Evolutionary conservation across 257 asterid species (phyloP), one percentile per base, ranked within the genome.

Genomic region (Thymus mandschuricus): DNA sequence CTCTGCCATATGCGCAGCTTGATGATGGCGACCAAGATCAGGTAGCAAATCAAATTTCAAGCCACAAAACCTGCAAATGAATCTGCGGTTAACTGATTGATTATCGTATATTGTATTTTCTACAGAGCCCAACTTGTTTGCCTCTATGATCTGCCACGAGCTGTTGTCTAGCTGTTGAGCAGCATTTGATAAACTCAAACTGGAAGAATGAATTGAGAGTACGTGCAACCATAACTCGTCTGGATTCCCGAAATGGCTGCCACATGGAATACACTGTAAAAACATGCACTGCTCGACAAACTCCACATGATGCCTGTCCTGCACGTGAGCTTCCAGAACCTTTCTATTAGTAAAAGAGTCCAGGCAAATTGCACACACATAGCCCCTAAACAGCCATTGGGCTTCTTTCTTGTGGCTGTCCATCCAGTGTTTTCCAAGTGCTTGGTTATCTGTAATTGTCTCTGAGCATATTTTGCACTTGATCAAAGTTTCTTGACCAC

Each of bases 1-100:
- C 13, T 81, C 86, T 45, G 84, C 94, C 97, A 89, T 88, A 77
- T 95, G 99, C 80, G 99, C 99, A 56, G 99, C 97, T 81, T 95
- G 99, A 82, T 95, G 99, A 72, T 92, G 99, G 50, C 98, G 95
- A 48, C 99, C 99, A 62, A 95, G 98, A 86, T 95, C 99, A 33
- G 99, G 99, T 11, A 95, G 86, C 88, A 95, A 85, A 82, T 95
- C 98, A 78, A 95, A 95, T 77, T 85, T 92, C 79, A 95, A 85
- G 71, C 99, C 98, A 83, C 99, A 95, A 82, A 92, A 88, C 80
- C 83, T 86, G 82, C 99, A 95, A 74, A 83, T 75, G 76, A 71
- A 92, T 80, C 90, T 89, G 74, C 95, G 84, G 60, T 74, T 73
- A 71, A 76, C 81, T 6, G 85, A 78, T 74, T 83, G 86, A 73